These are phyloP conservation scores for Leccinum uliginosum DNA, from an alignment of 768 basidiomycete genomes.

Conservation along the genomic window DNA sequence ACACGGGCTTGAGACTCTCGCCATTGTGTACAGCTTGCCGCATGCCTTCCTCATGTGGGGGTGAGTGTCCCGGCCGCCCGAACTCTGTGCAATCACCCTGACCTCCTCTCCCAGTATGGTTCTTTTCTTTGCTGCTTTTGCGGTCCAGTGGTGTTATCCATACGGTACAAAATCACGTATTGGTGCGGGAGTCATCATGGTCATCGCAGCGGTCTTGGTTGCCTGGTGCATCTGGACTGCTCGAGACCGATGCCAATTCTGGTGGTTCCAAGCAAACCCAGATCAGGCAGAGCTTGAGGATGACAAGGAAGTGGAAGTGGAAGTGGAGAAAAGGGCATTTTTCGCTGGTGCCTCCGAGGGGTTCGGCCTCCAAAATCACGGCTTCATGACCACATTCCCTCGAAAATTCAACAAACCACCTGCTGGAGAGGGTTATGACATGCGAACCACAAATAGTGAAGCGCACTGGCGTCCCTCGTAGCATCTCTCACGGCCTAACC, in stretches of 20 bases:
- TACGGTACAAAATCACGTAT: slow-evolving; percentile 8
- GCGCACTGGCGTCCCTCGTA: neutral
- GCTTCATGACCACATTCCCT: neutral
- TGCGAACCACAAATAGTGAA: neutral
- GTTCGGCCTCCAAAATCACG: neutral
- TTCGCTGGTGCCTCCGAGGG: neutral
- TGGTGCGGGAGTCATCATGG: slow-evolving; percentile 30
- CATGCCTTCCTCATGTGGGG: slow-evolving; percentile 57
- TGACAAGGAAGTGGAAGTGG: neutral
- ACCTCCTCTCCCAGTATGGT: slow-evolving; percentile 19
- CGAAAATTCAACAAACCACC: neutral
- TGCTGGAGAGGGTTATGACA: neutral
- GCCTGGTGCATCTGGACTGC: slow-evolving; percentile 40
- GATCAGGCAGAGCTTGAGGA: neutral
- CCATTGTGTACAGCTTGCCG: slow-evolving; percentile 51
- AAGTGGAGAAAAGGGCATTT: neutral
- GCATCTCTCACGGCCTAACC: neutral
- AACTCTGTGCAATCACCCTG: neutral
- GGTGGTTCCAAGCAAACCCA: slow-evolving; percentile 28
- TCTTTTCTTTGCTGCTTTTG: slow-evolving; percentile 27
- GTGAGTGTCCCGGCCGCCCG: slow-evolving; percentile 34
- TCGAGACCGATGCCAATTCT: slow-evolving; percentile 11
- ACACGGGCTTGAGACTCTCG: slow-evolving; percentile 46
- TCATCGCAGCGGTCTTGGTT: slow-evolving; percentile 31
- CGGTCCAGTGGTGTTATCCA: slow-evolving; percentile 21